A percentile compares a stretch with the other conserved stretches of the same genome.
These are phyloP conservation scores for Stachybotrys elegans DNA, from an alignment of 2,329 filamentous ascomycete species.

Conservation along the genomic window DNA sequence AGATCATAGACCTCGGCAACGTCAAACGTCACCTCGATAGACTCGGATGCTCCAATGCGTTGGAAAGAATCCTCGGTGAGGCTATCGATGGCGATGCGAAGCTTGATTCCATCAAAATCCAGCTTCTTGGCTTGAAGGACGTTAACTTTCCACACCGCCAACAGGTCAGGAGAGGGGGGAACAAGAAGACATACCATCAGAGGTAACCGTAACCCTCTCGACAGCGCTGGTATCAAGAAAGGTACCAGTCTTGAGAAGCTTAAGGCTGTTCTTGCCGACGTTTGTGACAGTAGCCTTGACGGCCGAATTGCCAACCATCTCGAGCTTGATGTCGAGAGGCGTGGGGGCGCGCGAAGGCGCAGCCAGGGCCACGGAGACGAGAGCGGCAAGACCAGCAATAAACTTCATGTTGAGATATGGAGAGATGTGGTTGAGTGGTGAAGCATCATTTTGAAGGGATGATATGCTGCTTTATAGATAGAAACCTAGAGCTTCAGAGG, in stretches of 20 bases:
- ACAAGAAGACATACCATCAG: constrained; percentile 31
- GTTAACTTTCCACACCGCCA: neutral
- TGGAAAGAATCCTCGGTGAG: constrained; percentile 46
- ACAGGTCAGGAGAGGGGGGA: neutral
- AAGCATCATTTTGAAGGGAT: neutral
- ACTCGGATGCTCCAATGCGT: constrained; percentile 40
- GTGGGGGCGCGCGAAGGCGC: constrained; percentile 31
- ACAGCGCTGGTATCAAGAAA: constrained; percentile 47
- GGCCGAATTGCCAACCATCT: constrained; percentile 44
- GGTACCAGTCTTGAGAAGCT: constrained; percentile 48
- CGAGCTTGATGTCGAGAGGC: constrained; percentile 39
- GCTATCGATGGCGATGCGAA: constrained; percentile 38
- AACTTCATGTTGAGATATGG: constrained; percentile 32
- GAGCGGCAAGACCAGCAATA: constrained; percentile 25
- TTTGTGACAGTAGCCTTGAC: constrained; percentile 51
- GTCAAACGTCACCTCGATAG: constrained; percentile 49
- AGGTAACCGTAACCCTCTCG: constrained; percentile 47
- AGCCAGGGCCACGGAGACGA: constrained; percentile 30
- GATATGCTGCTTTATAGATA: too few relatives aligned
- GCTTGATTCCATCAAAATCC: constrained; percentile 48
- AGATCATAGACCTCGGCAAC: constrained; percentile 51
- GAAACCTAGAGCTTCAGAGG: too few relatives aligned
- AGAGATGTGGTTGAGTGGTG: neutral
- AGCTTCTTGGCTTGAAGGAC: constrained; percentile 36
- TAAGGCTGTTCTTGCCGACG: constrained; percentile 41